Evolutionary conservation across 306 rosid genomes (phyloP).

Genomic region (Corylus avellana): DNA sequence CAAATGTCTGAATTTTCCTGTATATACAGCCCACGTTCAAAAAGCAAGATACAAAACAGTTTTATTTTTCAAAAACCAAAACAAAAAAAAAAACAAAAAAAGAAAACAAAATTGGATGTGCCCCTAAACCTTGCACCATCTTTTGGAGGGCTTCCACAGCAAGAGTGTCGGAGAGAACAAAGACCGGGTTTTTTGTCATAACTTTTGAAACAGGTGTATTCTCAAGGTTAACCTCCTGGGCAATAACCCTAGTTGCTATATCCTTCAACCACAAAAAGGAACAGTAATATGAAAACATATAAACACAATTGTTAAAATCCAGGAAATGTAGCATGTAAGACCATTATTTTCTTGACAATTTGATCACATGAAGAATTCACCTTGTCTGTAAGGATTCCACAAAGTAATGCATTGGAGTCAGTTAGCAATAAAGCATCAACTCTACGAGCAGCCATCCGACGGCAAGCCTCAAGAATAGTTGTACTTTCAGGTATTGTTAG

Average conservation of each 20-base stretch:
- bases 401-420: slow-evolving; percentile 91
- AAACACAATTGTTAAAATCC: slow-evolving; percentile 9
- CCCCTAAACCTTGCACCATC: slow-evolving; percentile 90
- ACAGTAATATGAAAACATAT: slow-evolving; percentile 12
- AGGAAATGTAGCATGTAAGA: neutral
- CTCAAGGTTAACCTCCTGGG: slow-evolving; percentile 70
- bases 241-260: slow-evolving; percentile 82
- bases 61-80: neutral
- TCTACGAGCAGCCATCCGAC: slow-evolving; percentile 85
- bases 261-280: slow-evolving; percentile 55
- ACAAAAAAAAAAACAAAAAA: no score
- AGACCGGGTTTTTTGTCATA: slow-evolving; percentile 89
- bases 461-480: slow-evolving; percentile 78
- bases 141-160: slow-evolving; percentile 99
- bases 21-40: slow-evolving; percentile 27
- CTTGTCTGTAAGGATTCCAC: slow-evolving; percentile 98
- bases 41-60: slow-evolving; percentile 14
- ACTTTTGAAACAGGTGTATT: slow-evolving; percentile 87
- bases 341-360: neutral
- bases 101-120: slow-evolving; percentile 16
- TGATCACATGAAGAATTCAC: slow-evolving; percentile 31
- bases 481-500: slow-evolving; percentile 87
- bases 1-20: slow-evolving; percentile 95
- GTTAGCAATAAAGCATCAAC: slow-evolving; percentile 88
- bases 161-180: slow-evolving; percentile 91